Conservation (phyloP, 495 filamentous ascomycete genomes). For the Pyronema omphalodes region DNA sequence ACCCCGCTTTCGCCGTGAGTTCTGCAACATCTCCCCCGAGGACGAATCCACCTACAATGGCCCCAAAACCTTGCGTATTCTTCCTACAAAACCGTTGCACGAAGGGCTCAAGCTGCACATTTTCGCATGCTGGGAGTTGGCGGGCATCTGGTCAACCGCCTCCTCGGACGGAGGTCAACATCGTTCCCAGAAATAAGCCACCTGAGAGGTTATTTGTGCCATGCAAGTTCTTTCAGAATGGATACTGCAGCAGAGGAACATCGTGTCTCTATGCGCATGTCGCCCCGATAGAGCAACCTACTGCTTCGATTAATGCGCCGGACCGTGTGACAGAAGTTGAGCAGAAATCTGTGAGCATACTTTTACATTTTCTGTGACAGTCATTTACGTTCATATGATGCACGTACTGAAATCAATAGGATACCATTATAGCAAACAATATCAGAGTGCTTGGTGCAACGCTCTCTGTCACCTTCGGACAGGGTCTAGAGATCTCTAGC, state of each 20-base stretch:
- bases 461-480: conserved; percentile 13
- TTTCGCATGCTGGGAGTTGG: conserved; percentile 4
- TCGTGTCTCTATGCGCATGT: conserved; percentile 12
- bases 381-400: too few species aligned
- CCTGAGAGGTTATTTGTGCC: conserved; percentile 4
- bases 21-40: too few species aligned
- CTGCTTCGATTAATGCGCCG: background rate
- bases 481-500: conserved; percentile 7
- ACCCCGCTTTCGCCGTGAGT: too few species aligned
- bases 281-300: background rate
- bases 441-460: conserved; percentile 11
- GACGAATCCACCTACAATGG: too few species aligned
- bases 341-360: too few species aligned
- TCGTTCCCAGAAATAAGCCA: background rate
- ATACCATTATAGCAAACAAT: too few species aligned
- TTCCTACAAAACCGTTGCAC: conserved; percentile 12
- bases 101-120: conserved; percentile 4
- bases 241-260: conserved; percentile 8
- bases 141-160: background rate
- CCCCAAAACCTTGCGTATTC: conserved; percentile 8
- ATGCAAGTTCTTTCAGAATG: conserved; percentile 13
- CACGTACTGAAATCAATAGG: too few species aligned
- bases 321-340: background rate
- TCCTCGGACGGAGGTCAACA: background rate
- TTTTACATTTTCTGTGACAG: too few species aligned